Evolutionary conservation across 116 monocot genomes (phyloP).

Genomic region (Trichopus zeylanicus): DNA sequence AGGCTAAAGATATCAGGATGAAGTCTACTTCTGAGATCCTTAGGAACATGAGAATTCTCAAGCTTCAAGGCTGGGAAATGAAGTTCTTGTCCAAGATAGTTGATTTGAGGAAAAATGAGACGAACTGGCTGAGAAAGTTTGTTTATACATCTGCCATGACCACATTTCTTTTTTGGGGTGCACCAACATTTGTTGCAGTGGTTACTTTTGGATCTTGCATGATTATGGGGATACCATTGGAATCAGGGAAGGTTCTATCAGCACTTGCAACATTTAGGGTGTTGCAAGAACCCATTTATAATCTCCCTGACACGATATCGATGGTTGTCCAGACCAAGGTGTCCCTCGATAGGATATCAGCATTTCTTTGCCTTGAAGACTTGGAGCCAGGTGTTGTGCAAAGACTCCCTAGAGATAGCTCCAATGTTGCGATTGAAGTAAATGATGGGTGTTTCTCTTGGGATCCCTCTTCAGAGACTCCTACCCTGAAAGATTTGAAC

Average conservation of each 20-base stretch:
- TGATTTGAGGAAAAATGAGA: constrained; percentile 39
- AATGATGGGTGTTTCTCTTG: constrained; percentile 53
- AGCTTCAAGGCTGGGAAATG: constrained; percentile 85
- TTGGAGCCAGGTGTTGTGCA: constrained; percentile 38
- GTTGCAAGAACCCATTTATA: constrained; percentile 65
- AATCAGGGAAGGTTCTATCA: constrained; percentile 67
- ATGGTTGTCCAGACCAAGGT: constrained; percentile 70
- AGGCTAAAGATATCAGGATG: constrained; percentile 66
- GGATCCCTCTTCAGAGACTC: constrained; percentile 32
- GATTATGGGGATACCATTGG: constrained; percentile 54
- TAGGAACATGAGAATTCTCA: constrained; percentile 78
- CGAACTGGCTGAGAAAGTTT: constrained; percentile 50
- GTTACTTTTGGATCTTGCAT: constrained; percentile 58
- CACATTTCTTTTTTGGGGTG: constrained; percentile 52
- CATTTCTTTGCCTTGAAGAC: constrained; percentile 52
- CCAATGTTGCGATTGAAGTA: constrained; percentile 40
- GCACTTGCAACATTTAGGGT: constrained; percentile 70
- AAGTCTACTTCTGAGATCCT: constrained; percentile 69
- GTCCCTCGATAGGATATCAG: constrained; percentile 54
- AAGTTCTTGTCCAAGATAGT: constrained; percentile 51
- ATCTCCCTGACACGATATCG: constrained; percentile 45
- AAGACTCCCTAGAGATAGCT: constrained; percentile 28
- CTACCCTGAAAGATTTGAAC: constrained; percentile 54
- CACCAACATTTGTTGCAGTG: constrained; percentile 62
- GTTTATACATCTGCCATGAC: constrained; percentile 35